phyloP scores from a whole-genome alignment of 768 basidiomycete genomes.

The Lactarius sp. region DNA sequence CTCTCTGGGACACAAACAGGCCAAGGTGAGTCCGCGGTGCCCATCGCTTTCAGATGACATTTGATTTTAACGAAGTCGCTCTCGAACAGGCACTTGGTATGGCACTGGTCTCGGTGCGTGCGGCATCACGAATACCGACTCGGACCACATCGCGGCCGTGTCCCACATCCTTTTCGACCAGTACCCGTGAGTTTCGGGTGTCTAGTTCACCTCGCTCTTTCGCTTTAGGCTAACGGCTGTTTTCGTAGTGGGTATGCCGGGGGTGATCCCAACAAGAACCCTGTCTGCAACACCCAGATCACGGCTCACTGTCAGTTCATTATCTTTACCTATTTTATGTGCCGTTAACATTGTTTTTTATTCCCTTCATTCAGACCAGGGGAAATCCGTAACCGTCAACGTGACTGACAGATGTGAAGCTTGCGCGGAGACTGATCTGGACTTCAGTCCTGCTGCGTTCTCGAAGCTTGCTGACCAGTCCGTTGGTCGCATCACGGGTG shows the following conservation, averaged over 20 bases:
- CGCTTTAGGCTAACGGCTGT: neutral
- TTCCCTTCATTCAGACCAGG: slow-evolving; percentile 44
- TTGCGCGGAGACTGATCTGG: slow-evolving; percentile 50
- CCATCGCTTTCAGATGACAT: slow-evolving; percentile 1
- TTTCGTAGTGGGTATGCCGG: slow-evolving; percentile 47
- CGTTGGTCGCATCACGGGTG: slow-evolving; percentile 47
- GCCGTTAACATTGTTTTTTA: slow-evolving; percentile 8
- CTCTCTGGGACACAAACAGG: slow-evolving; percentile 48
- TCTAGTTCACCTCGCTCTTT: neutral
- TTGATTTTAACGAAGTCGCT: neutral
- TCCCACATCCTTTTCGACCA: slow-evolving; percentile 51
- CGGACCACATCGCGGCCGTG: slow-evolving; percentile 54
- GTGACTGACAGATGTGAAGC: slow-evolving; percentile 61
- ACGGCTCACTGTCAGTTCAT: slow-evolving; percentile 40
- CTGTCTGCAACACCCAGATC: slow-evolving; percentile 55
- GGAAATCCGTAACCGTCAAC: slow-evolving; percentile 44
- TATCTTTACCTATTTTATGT: slow-evolving; percentile 5
- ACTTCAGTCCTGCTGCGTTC: slow-evolving; percentile 62
- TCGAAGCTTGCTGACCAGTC: slow-evolving; percentile 37
- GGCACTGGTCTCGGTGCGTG: slow-evolving; percentile 59
- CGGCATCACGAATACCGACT: slow-evolving; percentile 50
- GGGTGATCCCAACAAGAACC: slow-evolving; percentile 69
- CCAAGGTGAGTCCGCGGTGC: slow-evolving; percentile 34
- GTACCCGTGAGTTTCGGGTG: slow-evolving; percentile 46
- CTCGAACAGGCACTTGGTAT: slow-evolving; percentile 47